Evolutionary conservation across 495 filamentous ascomycete species (phyloP), one percentile per base, ranked within the genome.

Genomic region (Aspergillus egyptiacus): DNA sequence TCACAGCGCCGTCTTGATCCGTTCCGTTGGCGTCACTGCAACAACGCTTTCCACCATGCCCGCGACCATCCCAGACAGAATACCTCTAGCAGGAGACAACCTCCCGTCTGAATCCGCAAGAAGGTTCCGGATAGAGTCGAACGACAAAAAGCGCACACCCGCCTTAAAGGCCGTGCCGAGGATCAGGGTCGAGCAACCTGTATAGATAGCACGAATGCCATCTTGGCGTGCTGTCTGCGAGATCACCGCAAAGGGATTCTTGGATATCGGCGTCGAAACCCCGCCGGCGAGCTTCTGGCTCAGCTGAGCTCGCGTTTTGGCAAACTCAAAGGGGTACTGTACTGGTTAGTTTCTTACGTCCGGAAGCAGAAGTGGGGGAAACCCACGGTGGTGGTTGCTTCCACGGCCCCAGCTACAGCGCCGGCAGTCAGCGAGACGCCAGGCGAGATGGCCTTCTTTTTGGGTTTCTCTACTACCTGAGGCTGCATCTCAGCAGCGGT

Each of bases 321-420:
- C 78, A 47, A 83, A 84, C 55, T 84, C 81, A 53, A 85, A 80
- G n/a, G 80, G 81, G 57, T 84, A 84, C 70, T 79, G 41, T 6
- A 35, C 22, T 7, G 13, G 27, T 27, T 50, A 24, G 25, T 24
- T 37, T 40, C n/a, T 17, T 10, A 6, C 45, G 30, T 13, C 51
- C 19, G 8, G 19, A 23, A 14, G 10, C 14, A 47, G 25, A 6
- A 24, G 13, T 10, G 24, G 13, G 34, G 8, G 2, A 15, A 30
- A 30, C 27, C 38, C 37, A 75, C 73, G 14, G 78, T 80, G 46
- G 68, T 63, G 6, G 71, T 68, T 8, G 77, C 76, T 59, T 80
- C 77, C 27, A 80, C 63, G 22, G 69, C 75, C 15, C 78, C 78
- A 24, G 78, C 78, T 6, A 78, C 60, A 36, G 73, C 78, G n/a